Evolutionary conservation across 192 early-diverging fungal species (phyloP), one percentile per base, ranked within the genome.

Genomic region (Linnemannia zychae): DNA sequence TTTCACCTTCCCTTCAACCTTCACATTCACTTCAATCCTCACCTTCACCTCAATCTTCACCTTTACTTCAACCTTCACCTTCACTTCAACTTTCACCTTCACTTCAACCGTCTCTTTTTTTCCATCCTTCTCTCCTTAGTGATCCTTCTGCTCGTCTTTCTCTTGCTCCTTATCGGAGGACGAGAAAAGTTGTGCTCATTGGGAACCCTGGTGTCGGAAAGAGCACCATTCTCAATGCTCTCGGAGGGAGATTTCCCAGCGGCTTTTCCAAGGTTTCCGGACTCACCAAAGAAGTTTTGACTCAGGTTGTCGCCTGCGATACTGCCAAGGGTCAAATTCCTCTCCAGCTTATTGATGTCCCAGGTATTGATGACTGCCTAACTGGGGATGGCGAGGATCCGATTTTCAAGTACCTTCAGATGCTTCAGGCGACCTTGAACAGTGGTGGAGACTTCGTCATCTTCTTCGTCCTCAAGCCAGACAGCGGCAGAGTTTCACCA

Each of bases 191-290:
- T 44, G 40, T 44, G 9, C 40, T 71, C 13, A n/a, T 71, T 0
- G 69, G 69, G 0, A 71, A 71, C 11, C 69, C 69, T 12, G 69
- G 69, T 9, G 46, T 71, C 13, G 69, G 69, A 4, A 71, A 71
- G 69, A 71, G 69, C 6, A 28, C 46, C 22, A 46, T 71, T 13
- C 44, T 71, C 18, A 71, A 71, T 40, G 69, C 69, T 0, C 69
- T 71, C 4, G 69, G 69, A 28, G 69, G 69, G 22, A 2, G 11
- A 0, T 71, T 71, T 71, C 1, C 38, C 0, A 31, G 46, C 12
- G 69, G 69, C 7, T 71, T 46, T 13, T 46, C 24, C 13, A 11
- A 13, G 15, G 44, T 48, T 0, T 48, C 69, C 2, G 69, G 69
- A 16, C 40, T 48, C 38, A 71, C 69, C 24, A 71, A 9, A 24